Percentiles rank a stretch among this genome's conserved stretches.
Conservation (phyloP, 345 rosid species). For the Pugionium dolabratum region DNA sequence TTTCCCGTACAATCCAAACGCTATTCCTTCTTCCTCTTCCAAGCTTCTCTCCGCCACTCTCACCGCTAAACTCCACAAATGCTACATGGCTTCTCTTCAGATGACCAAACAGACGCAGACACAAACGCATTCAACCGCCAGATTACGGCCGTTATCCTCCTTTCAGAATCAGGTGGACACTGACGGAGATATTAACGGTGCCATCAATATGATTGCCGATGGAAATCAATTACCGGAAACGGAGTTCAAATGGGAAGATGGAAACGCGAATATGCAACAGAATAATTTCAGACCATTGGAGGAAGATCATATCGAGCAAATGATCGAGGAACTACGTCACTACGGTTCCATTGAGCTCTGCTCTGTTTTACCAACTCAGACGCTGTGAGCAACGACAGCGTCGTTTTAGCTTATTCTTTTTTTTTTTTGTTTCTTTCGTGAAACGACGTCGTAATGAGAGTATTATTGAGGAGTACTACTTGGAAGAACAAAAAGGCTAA, state of each 20-base stretch:
- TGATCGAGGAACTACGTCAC: conserved; percentile 89
- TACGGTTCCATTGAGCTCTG: conserved; percentile 82
- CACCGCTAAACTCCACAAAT: conserved; percentile 84
- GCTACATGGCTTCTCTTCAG: conserved; percentile 95
- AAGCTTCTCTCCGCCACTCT: conserved; percentile 89
- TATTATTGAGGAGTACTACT: conserved; percentile 9
- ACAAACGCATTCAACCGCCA: conserved; percentile 11
- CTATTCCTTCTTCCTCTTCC: conserved; percentile 66
- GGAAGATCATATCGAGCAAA: conserved; percentile 91
- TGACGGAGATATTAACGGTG: background rate
- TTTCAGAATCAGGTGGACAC: background rate
- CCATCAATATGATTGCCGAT: conserved; percentile 22
- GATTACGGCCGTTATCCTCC: conserved; percentile 13
- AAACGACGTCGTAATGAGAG: conserved; percentile 26
- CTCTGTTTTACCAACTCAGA: conserved; percentile 47
- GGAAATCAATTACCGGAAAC: conserved; percentile 34
- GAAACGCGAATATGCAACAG: conserved; percentile 40
- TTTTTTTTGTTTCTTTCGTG: background rate
- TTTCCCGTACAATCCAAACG: conserved; percentile 79
- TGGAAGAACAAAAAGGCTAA: conserved; percentile 10
- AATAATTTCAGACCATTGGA: conserved; percentile 58
- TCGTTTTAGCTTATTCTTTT: conserved; percentile 26
- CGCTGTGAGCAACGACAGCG: conserved; percentile 37
- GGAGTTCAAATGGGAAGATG: conserved; percentile 53
- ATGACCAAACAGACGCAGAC: conserved; percentile 60